These are phyloP conservation scores for Senna siamea DNA, from an alignment of 306 rosid species.

Conservation along the genomic window DNA sequence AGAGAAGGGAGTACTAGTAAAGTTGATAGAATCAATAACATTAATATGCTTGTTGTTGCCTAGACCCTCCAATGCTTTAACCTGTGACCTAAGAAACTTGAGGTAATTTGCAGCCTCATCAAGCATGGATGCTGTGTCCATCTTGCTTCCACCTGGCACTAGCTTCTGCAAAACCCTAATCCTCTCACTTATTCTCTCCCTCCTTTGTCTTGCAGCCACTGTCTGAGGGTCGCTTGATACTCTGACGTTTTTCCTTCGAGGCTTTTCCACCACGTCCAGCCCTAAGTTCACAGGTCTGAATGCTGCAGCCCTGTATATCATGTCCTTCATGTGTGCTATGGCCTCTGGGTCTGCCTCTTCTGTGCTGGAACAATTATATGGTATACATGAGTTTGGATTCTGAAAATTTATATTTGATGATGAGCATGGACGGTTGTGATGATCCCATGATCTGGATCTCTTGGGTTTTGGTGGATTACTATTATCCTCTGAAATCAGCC, in stretches of 20 bases:
- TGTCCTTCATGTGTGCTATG: constrained; percentile 93
- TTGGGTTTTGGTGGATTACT: constrained; percentile 51
- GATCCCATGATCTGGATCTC: constrained; percentile 62
- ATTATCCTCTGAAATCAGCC: constrained; percentile 47
- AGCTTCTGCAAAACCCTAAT: constrained; percentile 86
- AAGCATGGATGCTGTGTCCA: constrained; percentile 99
- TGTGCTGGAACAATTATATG: too few species aligned
- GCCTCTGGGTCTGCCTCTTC: constrained; percentile 89
- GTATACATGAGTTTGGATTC: constrained; percentile 67
- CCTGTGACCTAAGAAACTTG: constrained; percentile 82
- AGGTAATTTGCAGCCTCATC: constrained; percentile 97
- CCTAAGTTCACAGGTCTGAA: constrained; percentile 88
- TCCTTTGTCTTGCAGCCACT: constrained; percentile 92
- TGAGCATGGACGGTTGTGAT: constrained; percentile 45
- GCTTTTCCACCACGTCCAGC: constrained; percentile 65
- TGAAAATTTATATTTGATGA: constrained; percentile 82
- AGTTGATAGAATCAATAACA: constrained; percentile 35
- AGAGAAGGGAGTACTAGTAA: too few species aligned
- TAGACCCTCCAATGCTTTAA: constrained; percentile 70
- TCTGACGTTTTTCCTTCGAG: constrained; percentile 85
- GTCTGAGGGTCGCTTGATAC: constrained; percentile 95
- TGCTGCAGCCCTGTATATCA: constrained; percentile 91
- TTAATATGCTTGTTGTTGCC: constrained; percentile 53
- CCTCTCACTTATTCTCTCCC: constrained; percentile 86
- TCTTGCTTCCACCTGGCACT: constrained; percentile 96